These are phyloP conservation scores for Cucurbita ficifolia DNA, from an alignment of 306 rosid species.

Conservation along the genomic window DNA sequence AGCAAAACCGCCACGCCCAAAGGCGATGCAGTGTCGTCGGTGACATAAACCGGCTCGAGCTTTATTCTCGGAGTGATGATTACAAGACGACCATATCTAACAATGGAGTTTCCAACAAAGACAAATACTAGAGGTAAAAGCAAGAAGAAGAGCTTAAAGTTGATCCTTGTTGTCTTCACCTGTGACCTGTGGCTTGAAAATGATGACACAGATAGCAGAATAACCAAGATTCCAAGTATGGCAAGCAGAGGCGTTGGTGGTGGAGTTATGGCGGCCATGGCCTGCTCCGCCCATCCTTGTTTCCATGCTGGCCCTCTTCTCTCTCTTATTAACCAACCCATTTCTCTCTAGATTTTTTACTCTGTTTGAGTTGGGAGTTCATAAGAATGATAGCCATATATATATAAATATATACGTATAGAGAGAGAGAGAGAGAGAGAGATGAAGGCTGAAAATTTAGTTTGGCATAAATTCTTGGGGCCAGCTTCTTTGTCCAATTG, in stretches of 20 bases:
- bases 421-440: neutral
- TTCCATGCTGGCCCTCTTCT: conserved; percentile 42
- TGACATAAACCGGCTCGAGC: neutral
- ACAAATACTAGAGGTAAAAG: conserved; percentile 35
- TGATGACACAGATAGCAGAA: conserved; percentile 38
- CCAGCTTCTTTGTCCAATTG: conserved; percentile 14
- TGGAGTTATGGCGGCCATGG: conserved; percentile 23
- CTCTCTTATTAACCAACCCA: conserved; percentile 48
- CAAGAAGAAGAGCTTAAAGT: conserved; percentile 28
- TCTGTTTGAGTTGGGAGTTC: neutral
- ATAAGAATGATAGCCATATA: neutral
- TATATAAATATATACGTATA: too few species aligned
- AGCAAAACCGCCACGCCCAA: conserved; percentile 49
- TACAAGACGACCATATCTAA: conserved; percentile 21
- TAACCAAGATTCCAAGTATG: conserved; percentile 28
- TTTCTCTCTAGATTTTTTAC: neutral
- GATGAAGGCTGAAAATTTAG: neutral
- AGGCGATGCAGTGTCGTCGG: conserved; percentile 25
- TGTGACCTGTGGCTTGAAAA: conserved; percentile 33
- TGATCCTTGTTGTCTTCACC: conserved; percentile 19
- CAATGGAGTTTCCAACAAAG: conserved; percentile 24
- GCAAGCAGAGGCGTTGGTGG: conserved; percentile 45
- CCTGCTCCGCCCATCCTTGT: conserved; percentile 36
- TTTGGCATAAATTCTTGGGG: conserved; percentile 22
- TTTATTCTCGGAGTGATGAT: conserved; percentile 14